Conservation (phyloP, 2,329 filamentous ascomycete species). For the Aspergillus piperis region DNA sequence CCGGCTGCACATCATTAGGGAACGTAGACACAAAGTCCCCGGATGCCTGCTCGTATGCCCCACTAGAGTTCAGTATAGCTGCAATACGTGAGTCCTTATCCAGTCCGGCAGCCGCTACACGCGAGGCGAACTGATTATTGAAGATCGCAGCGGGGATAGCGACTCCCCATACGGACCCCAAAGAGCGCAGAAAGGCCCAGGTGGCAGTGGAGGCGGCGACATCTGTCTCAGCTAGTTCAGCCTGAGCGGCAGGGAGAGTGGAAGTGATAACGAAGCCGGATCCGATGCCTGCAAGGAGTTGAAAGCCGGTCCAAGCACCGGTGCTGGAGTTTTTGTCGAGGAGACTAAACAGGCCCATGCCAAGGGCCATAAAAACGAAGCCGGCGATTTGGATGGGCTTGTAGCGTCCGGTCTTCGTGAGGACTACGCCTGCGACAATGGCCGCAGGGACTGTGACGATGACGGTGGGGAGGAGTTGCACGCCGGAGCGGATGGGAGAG, state of each 20-base stretch:
- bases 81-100: no score
- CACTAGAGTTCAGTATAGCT: no score
- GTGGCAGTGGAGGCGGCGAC: constrained; percentile 28
- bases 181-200: constrained; percentile 34
- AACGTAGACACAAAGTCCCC: not conserved
- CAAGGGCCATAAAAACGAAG: constrained; percentile 28
- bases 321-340: constrained; percentile 26
- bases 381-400: constrained; percentile 29
- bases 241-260: constrained; percentile 33
- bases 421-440: constrained; percentile 30
- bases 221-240: constrained; percentile 30
- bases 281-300: constrained; percentile 29
- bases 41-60: not conserved
- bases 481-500: constrained; percentile 34
- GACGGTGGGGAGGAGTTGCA: constrained; percentile 31
- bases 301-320: constrained; percentile 30
- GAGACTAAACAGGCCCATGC: constrained; percentile 30
- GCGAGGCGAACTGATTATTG: constrained; percentile 20
- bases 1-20: not conserved
- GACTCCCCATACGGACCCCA: constrained; percentile 36
- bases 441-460: constrained; percentile 26
- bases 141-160: constrained; percentile 35
- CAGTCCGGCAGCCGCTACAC: no score
- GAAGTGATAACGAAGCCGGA: constrained; percentile 27
- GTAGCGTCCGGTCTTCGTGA: constrained; percentile 37